These are phyloP conservation scores for Agaricus blazei DNA, from an alignment of 768 basidiomycete species.

Conservation along the genomic window DNA sequence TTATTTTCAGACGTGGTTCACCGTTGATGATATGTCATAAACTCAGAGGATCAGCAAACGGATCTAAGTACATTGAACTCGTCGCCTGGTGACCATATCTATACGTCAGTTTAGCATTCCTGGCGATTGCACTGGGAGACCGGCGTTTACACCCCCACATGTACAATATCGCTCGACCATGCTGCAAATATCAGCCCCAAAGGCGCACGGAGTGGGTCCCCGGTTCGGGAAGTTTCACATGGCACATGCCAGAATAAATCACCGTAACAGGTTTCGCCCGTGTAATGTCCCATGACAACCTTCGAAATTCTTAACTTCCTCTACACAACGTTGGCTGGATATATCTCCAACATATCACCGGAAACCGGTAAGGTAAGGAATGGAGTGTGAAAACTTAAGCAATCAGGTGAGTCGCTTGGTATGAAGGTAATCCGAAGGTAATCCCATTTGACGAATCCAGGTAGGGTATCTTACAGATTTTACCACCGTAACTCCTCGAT, in stretches of 20 bases:
- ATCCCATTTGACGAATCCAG: not conserved
- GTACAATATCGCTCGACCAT: no score
- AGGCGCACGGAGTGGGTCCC: not conserved
- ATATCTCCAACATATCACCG: slow-evolving; percentile 9
- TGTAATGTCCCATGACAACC: slow-evolving; percentile 2
- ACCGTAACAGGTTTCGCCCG: not conserved
- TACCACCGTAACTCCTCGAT: not conserved
- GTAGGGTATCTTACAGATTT: not conserved
- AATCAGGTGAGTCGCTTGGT: not conserved
- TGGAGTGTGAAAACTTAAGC: not conserved
- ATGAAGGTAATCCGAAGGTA: not conserved
- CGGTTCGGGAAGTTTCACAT: not conserved
- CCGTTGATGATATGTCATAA: not conserved
- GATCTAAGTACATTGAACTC: not conserved
- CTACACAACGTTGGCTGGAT: not conserved
- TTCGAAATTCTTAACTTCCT: not conserved
- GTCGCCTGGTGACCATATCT: not conserved
- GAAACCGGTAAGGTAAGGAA: not conserved
- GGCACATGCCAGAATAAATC: not conserved
- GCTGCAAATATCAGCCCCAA: no score
- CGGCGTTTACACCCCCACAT: no score
- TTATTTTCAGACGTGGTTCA: not conserved
- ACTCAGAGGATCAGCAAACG: not conserved
- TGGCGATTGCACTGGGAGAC: no score
- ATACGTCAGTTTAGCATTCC: no score